Evolutionary conservation across 305 asterid species (phyloP).

Genomic region (Galium porrigens): DNA sequence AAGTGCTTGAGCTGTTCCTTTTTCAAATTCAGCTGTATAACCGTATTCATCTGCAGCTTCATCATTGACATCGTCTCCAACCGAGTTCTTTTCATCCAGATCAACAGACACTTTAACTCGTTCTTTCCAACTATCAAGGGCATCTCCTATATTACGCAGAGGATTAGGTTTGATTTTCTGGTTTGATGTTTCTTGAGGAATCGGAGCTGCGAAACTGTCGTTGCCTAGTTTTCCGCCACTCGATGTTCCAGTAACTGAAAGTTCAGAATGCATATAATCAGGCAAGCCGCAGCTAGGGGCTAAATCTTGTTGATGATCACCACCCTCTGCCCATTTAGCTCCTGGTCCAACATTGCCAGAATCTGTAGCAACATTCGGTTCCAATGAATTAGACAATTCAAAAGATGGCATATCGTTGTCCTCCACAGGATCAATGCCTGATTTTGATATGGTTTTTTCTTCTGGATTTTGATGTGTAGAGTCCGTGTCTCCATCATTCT

Average conservation of each 20-base stretch:
- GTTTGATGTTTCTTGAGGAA: constrained; percentile 31
- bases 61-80: constrained; percentile 38
- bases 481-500: constrained; percentile 33
- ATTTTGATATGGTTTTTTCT: constrained; percentile 24
- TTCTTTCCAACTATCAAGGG: constrained; percentile 95
- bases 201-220: constrained; percentile 27
- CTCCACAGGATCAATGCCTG: constrained; percentile 19
- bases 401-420: constrained; percentile 21
- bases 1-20: constrained; percentile 86
- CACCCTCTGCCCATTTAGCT: constrained; percentile 29
- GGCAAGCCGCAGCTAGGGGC: constrained; percentile 42
- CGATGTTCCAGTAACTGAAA: constrained; percentile 37
- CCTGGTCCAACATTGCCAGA: constrained; percentile 36
- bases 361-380: constrained; percentile 28
- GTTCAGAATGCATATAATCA: constrained; percentile 42
- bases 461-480: constrained; percentile 25
- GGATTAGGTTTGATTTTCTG: constrained; percentile 67
- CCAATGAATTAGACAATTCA: constrained; percentile 31
- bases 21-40: constrained; percentile 62
- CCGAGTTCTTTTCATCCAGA: constrained; percentile 30
- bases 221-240: constrained; percentile 38
- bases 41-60: constrained; percentile 75
- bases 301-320: constrained; percentile 31
- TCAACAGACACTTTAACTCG: constrained; percentile 71
- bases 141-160: constrained; percentile 73